Conservation (phyloP, 129 eudicot species). For the Flaveria robusta region DNA sequence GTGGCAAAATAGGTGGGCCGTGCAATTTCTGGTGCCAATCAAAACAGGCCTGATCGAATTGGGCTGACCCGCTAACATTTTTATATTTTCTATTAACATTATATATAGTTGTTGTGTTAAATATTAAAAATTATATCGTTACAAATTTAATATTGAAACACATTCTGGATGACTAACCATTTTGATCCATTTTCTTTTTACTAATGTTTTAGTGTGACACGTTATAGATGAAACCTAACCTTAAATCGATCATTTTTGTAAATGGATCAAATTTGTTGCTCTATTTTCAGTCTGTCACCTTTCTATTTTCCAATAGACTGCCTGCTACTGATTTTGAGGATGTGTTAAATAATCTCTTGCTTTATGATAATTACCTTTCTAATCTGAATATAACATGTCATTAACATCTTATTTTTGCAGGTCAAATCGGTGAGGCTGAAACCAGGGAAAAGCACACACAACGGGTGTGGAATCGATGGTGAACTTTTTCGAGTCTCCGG, state of each 20-base stretch:
- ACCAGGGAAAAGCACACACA: constrained; percentile 77
- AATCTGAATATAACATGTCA: not conserved
- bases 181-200: not conserved
- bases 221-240: not conserved
- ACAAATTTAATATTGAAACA: not conserved
- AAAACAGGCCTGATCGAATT: not conserved
- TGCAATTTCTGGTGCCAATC: not conserved
- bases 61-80: not conserved
- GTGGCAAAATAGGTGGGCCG: not conserved
- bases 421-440: constrained; percentile 85
- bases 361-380: not conserved
- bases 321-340: not conserved
- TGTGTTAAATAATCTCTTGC: not conserved
- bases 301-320: not conserved
- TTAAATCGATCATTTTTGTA: not conserved
- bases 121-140: not conserved
- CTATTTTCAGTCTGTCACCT: no score
- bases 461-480: constrained; percentile 96
- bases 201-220: not conserved
- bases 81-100: not conserved
- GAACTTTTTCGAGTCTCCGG: constrained; percentile 81
- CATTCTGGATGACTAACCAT: not conserved
- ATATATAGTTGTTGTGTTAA: not conserved
- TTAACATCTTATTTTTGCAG: constrained; percentile 43
- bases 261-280: no score